A percentile compares a stretch with the other conserved stretches of the same genome.
Evolutionary conservation across 441 rosid species (phyloP).

Genomic region (Pelargonium myrrhifolium): DNA sequence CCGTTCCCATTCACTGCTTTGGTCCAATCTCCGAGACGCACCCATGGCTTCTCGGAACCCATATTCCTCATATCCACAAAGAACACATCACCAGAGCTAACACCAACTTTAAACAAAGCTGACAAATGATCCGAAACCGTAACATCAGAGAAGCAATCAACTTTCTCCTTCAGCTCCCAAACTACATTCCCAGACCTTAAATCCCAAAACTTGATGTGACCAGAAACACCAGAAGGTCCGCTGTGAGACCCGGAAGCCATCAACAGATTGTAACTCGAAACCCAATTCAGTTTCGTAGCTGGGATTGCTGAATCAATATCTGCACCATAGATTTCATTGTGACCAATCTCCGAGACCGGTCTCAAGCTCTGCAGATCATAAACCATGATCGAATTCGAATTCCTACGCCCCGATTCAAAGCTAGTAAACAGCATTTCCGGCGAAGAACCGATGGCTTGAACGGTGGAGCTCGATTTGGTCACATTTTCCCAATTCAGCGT

Average conservation of each 20-base stretch:
- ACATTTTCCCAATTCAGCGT: constrained; percentile 62
- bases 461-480: constrained; percentile 61
- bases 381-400: constrained; percentile 73
- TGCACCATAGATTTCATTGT: constrained; percentile 57
- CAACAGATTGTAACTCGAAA: constrained; percentile 43
- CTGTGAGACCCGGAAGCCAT: constrained; percentile 87
- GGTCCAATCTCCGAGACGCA: constrained; percentile 54
- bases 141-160: constrained; percentile 78
- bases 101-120: constrained; percentile 66
- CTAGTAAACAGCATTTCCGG: constrained; percentile 52
- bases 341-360: constrained; percentile 65
- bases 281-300: constrained; percentile 70
- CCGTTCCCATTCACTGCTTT: constrained; percentile 37
- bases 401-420: constrained; percentile 79
- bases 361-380: constrained; percentile 53
- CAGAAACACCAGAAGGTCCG: constrained; percentile 63
- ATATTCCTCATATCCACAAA: constrained; percentile 58
- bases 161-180: constrained; percentile 67
- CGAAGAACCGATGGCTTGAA: constrained; percentile 71
- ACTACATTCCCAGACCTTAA: constrained; percentile 56
- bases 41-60: constrained; percentile 45
- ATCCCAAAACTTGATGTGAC: constrained; percentile 72
- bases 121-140: constrained; percentile 60
- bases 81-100: constrained; percentile 59
- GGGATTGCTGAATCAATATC: constrained; percentile 75